A percentile compares a stretch with the other conserved stretches of the same genome.
phyloP scores from a whole-genome alignment of 179 eudicot genomes.

The Carnegiea gigantea region DNA sequence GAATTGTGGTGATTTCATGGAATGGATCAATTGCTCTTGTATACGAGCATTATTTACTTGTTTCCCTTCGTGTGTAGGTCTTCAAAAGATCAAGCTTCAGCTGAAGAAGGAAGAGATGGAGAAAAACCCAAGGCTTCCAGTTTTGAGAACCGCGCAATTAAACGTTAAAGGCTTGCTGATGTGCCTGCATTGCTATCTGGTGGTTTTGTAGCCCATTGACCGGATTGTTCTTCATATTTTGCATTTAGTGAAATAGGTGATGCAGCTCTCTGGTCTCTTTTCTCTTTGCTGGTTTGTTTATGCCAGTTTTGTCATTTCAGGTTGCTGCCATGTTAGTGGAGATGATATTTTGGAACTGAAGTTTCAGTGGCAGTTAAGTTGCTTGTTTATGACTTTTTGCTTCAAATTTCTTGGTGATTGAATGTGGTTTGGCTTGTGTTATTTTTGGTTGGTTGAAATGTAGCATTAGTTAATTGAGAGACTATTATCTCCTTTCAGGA shows the following conservation, averaged over 20 bases:
- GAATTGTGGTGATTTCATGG: not conserved
- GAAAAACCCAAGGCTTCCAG: constrained; percentile 54
- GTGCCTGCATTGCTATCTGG: constrained; percentile 26
- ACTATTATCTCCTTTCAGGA: not conserved
- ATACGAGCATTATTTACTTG: constrained; percentile 12
- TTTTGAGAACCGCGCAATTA: constrained; percentile 55
- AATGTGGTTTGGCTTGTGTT: constrained; percentile 23
- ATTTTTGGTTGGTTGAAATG: constrained; percentile 7
- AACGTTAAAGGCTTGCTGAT: constrained; percentile 37
- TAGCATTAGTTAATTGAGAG: not conserved
- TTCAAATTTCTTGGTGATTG: constrained; percentile 24
- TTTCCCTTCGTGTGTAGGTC: constrained; percentile 39
- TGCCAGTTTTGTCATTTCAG: constrained; percentile 64
- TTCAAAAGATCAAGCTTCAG: constrained; percentile 46
- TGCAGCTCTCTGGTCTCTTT: constrained; percentile 44
- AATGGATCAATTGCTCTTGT: not conserved
- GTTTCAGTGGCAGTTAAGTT: constrained; percentile 58
- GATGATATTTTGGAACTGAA: constrained; percentile 54
- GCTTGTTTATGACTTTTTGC: constrained; percentile 38
- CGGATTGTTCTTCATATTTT: constrained; percentile 38
- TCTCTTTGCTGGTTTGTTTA: constrained; percentile 52
- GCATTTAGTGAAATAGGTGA: constrained; percentile 51
- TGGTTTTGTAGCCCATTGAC: constrained; percentile 25
- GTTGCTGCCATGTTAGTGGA: constrained; percentile 62
- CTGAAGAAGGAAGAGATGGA: constrained; percentile 62